These are phyloP conservation scores for Solanum phureja DNA, from an alignment of 257 asterid species.

Conservation along the genomic window DNA sequence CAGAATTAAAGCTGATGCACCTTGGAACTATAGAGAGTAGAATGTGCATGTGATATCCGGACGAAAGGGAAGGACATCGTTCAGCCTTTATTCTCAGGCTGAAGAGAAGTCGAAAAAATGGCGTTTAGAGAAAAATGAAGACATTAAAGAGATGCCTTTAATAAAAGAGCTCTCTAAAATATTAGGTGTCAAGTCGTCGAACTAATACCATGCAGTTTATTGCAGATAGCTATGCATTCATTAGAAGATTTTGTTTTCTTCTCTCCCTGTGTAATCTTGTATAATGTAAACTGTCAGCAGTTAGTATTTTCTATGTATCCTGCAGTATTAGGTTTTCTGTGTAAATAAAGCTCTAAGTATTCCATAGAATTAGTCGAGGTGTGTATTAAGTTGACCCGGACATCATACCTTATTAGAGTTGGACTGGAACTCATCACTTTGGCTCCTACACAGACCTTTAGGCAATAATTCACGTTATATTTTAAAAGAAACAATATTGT, in stretches of 20 bases:
- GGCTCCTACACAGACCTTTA: not conserved
- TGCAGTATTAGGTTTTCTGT: not conserved
- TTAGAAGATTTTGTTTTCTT: not conserved
- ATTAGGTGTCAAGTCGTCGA: conserved; percentile 39
- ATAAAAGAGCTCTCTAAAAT: conserved; percentile 60
- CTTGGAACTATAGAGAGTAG: not conserved
- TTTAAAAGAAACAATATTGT: not conserved
- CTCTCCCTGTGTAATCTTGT: not conserved
- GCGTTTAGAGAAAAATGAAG: conserved; percentile 43
- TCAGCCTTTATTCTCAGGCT: conserved; percentile 35
- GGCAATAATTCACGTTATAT: not conserved
- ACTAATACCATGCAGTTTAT: conserved; percentile 2
- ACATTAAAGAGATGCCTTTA: conserved; percentile 46
- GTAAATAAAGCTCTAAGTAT: not conserved
- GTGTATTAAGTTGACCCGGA: not conserved
- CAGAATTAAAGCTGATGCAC: too few relatives aligned
- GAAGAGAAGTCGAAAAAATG: conserved; percentile 48
- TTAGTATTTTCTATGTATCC: not conserved
- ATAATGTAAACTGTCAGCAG: not conserved
- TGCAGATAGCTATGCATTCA: not conserved
- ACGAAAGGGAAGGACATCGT: conserved; percentile 54
- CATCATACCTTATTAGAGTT: not conserved
- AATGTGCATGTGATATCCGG: conserved; percentile 28
- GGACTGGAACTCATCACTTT: not conserved
- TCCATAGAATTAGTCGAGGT: not conserved